Conservation (phyloP, 257 asterid genomes). For the Nicotiana tabacum region DNA sequence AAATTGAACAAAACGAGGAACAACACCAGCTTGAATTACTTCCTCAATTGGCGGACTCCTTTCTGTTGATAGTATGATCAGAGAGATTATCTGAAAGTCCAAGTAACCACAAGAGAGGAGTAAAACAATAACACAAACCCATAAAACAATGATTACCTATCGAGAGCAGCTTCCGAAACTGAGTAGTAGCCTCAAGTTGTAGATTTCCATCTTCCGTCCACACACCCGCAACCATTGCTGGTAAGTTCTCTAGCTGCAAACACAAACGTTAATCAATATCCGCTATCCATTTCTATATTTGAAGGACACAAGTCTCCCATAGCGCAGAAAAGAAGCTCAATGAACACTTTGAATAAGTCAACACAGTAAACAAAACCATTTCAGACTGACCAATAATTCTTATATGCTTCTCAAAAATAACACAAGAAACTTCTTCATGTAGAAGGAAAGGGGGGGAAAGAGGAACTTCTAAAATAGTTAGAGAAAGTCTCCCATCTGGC, state of each 20-base stretch:
- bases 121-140: neutral
- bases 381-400: too few relatives aligned
- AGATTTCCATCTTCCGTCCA: slow-evolving; percentile 14
- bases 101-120: neutral
- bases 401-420: too few relatives aligned
- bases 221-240: slow-evolving; percentile 11
- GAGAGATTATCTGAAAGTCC: slow-evolving; percentile 7
- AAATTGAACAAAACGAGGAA: slow-evolving; percentile 29
- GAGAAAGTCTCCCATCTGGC: neutral
- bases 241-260: slow-evolving; percentile 14
- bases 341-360: neutral
- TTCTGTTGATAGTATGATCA: slow-evolving; percentile 8
- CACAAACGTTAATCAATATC: neutral
- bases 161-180: slow-evolving; percentile 19
- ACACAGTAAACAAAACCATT: neutral
- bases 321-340: neutral
- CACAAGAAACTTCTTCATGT: too few relatives aligned
- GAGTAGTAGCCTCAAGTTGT: slow-evolving; percentile 19
- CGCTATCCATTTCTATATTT: neutral
- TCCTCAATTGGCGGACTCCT: slow-evolving; percentile 18
- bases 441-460: too few relatives aligned
- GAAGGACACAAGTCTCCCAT: neutral
- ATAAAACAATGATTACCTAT: slow-evolving; percentile 16
- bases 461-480: neutral
- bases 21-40: slow-evolving; percentile 23